Conservation (phyloP, 2,329 filamentous ascomycete species). For the Thielaviopsis euricoi region DNA sequence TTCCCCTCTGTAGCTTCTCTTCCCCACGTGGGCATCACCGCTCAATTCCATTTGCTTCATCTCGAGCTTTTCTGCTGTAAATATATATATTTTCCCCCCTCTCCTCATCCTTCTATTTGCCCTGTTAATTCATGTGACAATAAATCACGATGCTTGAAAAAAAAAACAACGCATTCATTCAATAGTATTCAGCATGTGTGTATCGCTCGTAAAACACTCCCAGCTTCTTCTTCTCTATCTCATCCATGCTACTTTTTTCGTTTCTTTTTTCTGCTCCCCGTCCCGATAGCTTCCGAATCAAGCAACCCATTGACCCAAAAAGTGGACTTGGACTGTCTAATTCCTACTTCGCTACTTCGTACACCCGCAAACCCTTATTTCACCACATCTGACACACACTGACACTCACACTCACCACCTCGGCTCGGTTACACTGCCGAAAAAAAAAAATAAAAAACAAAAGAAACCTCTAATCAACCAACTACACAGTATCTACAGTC, state of each 20-base stretch:
- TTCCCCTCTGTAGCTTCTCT: not conserved
- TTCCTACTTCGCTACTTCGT: too few species aligned
- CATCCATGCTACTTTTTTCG: not conserved
- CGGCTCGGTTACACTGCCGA: too few species aligned
- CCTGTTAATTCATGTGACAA: too few species aligned
- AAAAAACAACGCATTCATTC: too few species aligned
- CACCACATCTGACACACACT: too few species aligned
- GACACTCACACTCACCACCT: too few species aligned
- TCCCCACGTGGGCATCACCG: not conserved
- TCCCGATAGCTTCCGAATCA: constrained; percentile 5
- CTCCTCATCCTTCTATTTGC: not conserved
- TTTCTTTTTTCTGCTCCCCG: not conserved
- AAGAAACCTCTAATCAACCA: too few species aligned
- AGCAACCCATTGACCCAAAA: constrained; percentile 3
- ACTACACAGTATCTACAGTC: too few species aligned
- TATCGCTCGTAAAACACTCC: too few species aligned
- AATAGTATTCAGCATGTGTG: not conserved
- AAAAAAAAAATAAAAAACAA: too few species aligned
- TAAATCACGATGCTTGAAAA: too few species aligned
- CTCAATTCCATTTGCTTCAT: not conserved
- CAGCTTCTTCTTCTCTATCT: not conserved
- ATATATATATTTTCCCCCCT: not conserved
- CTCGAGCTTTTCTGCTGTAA: not conserved
- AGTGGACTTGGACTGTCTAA: not conserved
- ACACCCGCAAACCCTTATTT: too few species aligned